Evolutionary conservation across 1,284 basidiomycete genomes (phyloP).

Genomic region (Salmacisia buchloeana): DNA sequence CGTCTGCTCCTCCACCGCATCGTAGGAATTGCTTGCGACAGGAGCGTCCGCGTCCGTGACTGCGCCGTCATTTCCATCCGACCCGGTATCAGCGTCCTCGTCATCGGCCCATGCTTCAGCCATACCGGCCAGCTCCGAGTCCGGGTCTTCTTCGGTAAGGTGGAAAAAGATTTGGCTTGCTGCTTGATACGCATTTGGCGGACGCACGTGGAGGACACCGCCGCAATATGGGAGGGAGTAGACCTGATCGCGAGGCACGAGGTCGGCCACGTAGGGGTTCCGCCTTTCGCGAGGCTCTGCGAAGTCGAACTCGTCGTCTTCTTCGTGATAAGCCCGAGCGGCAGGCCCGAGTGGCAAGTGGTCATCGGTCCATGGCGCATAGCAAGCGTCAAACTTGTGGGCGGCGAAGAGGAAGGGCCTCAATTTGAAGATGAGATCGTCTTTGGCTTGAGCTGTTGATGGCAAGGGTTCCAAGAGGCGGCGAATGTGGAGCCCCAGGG

Average conservation of each 20-base stretch:
- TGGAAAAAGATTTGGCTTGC: constrained; percentile 42
- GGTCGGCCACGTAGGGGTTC: constrained; percentile 53
- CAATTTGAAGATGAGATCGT: constrained; percentile 56
- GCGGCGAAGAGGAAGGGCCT: constrained; percentile 58
- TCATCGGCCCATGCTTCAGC: not conserved
- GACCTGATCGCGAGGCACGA: constrained; percentile 49
- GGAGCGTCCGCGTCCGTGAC: too few species aligned
- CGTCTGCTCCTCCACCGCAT: too few species aligned
- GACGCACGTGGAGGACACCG: constrained; percentile 33
- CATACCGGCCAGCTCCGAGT: constrained; percentile 15
- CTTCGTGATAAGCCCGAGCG: not conserved
- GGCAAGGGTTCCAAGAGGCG: constrained; percentile 51
- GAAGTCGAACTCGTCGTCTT: not conserved
- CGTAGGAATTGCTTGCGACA: too few species aligned
- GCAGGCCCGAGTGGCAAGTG: constrained; percentile 38
- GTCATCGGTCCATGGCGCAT: constrained; percentile 56
- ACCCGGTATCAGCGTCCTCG: not conserved
- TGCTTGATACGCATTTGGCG: constrained; percentile 48
- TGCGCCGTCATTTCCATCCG: not conserved
- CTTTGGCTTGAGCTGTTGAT: constrained; percentile 52
- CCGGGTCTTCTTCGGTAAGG: constrained; percentile 20
- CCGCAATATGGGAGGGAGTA: constrained; percentile 52
- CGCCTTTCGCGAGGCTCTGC: not conserved
- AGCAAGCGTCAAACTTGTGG: constrained; percentile 56
- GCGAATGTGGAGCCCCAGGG: constrained; percentile 54